Evolutionary conservation across 2,329 filamentous ascomycete species (phyloP), one percentile per base, ranked within the genome.

Genomic region (Aspergillus versicolor): DNA sequence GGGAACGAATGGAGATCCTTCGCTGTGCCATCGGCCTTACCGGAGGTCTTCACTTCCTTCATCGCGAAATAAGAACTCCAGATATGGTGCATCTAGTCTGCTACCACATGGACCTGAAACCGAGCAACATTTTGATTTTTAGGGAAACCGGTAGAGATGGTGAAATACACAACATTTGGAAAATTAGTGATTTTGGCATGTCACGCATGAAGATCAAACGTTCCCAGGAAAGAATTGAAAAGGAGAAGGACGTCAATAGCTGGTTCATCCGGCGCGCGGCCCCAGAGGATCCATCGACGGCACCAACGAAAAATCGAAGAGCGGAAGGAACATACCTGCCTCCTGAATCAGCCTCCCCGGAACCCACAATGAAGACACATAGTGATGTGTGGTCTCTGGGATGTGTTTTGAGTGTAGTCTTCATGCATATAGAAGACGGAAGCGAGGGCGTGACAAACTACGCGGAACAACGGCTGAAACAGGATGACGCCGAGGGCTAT

Each of bases 371-470:
- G 43, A 46, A 17, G 17, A 12, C 52, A 13, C 13, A 32, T 7
- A 54, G 43, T 54, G 52, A 54, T 19, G 52, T 54, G 4, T 54
- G 52, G 52, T 54, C 52, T 9, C 43, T 54, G n/a, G 52, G 52
- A 3, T 54, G 52, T 17, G 34, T 54, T 13, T 12, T 54, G 19
- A 54, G 52, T 22, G 43, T 47, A 15, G 19, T 54, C 2, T 47
- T 54, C 22, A 13, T 19, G 13, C 47, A 54, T n/a, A 27, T 54
- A 21, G 52, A 47, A 7, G 32, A 30, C 3, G 52, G 52, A 15
- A 19, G 32, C 13, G 15, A 46, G 12, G 42, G 52, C 11, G 22
- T 34, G 9, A 21, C 2, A 3, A 11, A 30, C 0, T 54, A 54
- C 34, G 15, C 30, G 4, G 11, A 3, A 19, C 19, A 41, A 12